These are phyloP conservation scores for Suillus plorans DNA, from an alignment of 768 basidiomycete species.

Conservation along the genomic window DNA sequence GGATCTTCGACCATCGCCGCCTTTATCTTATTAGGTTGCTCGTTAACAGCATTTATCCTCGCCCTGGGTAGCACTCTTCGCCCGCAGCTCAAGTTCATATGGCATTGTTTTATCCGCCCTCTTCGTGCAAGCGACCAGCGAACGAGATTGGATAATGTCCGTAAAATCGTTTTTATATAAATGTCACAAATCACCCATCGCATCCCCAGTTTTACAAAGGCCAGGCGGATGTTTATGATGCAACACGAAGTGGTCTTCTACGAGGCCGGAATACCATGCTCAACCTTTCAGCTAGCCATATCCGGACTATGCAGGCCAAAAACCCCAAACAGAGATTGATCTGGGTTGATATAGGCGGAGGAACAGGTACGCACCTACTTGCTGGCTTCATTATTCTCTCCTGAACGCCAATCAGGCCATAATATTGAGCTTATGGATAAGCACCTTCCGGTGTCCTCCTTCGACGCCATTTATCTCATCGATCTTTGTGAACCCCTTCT, in stretches of 20 bases:
- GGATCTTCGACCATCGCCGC: slow-evolving; percentile 29
- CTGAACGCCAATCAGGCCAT: slow-evolving; percentile 38
- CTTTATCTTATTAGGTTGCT: slow-evolving; percentile 27
- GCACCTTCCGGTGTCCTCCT: slow-evolving; percentile 53
- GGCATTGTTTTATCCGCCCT: slow-evolving; percentile 50
- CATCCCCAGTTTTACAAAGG: slow-evolving; percentile 56
- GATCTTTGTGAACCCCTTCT: slow-evolving; percentile 74
- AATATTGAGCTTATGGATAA: slow-evolving; percentile 76
- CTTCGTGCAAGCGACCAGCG: slow-evolving; percentile 41
- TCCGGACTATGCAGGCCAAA: slow-evolving; percentile 44
- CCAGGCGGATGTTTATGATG: slow-evolving; percentile 74
- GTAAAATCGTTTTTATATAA: not conserved
- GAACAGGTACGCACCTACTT: slow-evolving; percentile 45
- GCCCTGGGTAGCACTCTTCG: slow-evolving; percentile 26
- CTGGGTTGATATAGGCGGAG: slow-evolving; percentile 81
- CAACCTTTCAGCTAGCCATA: slow-evolving; percentile 60
- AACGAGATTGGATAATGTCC: slow-evolving; percentile 44
- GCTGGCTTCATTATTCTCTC: not conserved
- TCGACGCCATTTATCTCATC: slow-evolving; percentile 69
- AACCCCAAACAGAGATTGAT: slow-evolving; percentile 50
- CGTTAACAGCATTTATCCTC: slow-evolving; percentile 18
- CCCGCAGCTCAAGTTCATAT: slow-evolving; percentile 46
- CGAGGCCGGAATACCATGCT: slow-evolving; percentile 75
- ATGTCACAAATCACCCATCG: not conserved
- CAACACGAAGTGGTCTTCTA: slow-evolving; percentile 58